Base-by-base conservation (phyloP, 2,329 filamentous ascomycete genomes). In the Uncinocarpus reesii region DNA sequence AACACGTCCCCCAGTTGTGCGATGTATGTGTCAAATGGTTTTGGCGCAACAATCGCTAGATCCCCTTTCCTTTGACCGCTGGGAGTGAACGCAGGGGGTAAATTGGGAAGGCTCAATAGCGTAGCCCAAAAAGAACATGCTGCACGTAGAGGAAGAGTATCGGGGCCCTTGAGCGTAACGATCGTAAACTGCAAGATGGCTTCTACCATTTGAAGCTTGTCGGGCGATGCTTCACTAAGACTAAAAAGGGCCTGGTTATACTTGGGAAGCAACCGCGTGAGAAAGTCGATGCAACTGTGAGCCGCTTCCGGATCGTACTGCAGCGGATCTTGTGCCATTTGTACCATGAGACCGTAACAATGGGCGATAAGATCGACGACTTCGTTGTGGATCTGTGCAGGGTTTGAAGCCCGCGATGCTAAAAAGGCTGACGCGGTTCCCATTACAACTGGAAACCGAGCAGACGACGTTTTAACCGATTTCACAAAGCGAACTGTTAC, bases 121-220 rank as follows among this genome's bases (percentile, higher is more conserved):
- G 60, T 58, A n/a, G 65, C 57, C 64, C 70, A 71, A 53, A 71
- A 72, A 28, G 62, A 58, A 28, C 68, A 65, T 3, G 68, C 65
- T 23, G 69, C 67, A 15, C 69, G 68, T n/a, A 71, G 65, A n/a
- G 69, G 68, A 11, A 72, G 60, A 7, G 68, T 67, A 31, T 72
- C 69, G 0, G 65, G 60, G 7, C 68, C 61, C 36, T 63, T 63
- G 31, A 71, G 57, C 13, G 65, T 60, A 16, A 63, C 53, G n/a
- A 70, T 60, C 3, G 64, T 66, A 50, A 71, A 67, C 20, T 68
- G 62, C 10, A 71, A 52, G 7, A 69, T 60, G 2, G 64, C 59
- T 11, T 57, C 58, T 11, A 67, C 57, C 3, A 64, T 57, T 1
- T 62, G 58, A 4, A 58, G 60, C 11, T 56, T 53, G 16, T 61